A percentile compares a stretch with the other conserved stretches of the same genome.
These are phyloP conservation scores for Azolla pinnata DNA, from an alignment of 75 land plant genomes.

Conservation along the genomic window DNA sequence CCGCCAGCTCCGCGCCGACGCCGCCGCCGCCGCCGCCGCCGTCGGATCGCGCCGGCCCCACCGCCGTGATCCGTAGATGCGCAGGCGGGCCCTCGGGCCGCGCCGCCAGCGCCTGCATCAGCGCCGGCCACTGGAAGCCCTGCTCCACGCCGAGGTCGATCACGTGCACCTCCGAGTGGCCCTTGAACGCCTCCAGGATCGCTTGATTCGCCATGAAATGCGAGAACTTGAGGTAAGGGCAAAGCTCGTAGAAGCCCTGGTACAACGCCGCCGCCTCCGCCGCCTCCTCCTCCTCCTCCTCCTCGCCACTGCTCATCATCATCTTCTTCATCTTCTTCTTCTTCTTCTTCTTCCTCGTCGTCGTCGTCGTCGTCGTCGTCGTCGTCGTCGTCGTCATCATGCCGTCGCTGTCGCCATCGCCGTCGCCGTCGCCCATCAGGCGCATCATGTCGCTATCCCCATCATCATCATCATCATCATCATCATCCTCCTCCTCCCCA, in stretches of 20 bases:
- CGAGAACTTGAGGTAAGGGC: slow-evolving; percentile 90
- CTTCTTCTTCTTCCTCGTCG: too few species aligned
- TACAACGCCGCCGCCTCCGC: slow-evolving; percentile 45
- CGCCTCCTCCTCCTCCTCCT: too few species aligned
- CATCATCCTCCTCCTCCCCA: too few species aligned
- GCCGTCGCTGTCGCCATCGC: too few species aligned
- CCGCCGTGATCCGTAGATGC: slow-evolving; percentile 64
- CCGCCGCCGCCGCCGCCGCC: too few species aligned
- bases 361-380: too few species aligned
- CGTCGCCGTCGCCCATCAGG: too few species aligned
- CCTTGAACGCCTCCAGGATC: slow-evolving; percentile 73
- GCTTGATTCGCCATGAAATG: slow-evolving; percentile 97
- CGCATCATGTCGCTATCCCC: too few species aligned
- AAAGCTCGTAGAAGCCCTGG: slow-evolving; percentile 76
- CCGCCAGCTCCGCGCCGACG: slow-evolving; percentile 62
- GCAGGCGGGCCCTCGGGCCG: slow-evolving; percentile 78
- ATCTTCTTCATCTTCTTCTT: too few species aligned
- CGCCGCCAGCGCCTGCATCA: slow-evolving; percentile 77
- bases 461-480: too few species aligned
- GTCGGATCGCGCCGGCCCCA: slow-evolving; percentile 59
- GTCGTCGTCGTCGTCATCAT: too few species aligned
- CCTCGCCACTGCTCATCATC: too few species aligned
- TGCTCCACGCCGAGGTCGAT: slow-evolving; percentile 70
- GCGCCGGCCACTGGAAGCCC: slow-evolving; percentile 88
- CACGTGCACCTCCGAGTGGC: slow-evolving; percentile 57